phyloP scores from a whole-genome alignment of 2,329 filamentous ascomycete species.

The Hypomyces perniciosus region DNA sequence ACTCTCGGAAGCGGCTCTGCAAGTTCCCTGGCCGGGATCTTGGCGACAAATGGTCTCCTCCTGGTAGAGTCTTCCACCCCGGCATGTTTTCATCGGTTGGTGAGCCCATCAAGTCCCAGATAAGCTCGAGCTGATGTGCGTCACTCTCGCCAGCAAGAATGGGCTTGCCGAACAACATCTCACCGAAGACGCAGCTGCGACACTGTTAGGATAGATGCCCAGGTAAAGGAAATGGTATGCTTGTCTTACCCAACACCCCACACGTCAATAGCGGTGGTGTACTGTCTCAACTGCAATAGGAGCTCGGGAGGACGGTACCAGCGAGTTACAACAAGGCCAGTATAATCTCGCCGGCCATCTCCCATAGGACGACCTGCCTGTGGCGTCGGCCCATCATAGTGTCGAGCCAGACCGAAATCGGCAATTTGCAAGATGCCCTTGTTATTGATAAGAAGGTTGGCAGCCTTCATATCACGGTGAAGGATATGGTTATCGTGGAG shows the following conservation, averaged over 20 bases:
- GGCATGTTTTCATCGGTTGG: constrained; percentile 91
- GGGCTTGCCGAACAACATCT: constrained; percentile 92
- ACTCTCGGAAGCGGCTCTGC: constrained; percentile 68
- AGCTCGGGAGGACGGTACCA: constrained; percentile 97
- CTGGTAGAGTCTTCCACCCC: constrained; percentile 76
- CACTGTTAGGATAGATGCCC: constrained; percentile 16
- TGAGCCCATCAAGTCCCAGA: constrained; percentile 87
- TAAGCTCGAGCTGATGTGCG: constrained; percentile 81
- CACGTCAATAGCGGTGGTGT: constrained; percentile 96
- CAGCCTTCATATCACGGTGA: constrained; percentile 98
- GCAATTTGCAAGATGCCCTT: constrained; percentile 90
- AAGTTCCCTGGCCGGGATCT: constrained; percentile 59
- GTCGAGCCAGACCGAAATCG: constrained; percentile 89
- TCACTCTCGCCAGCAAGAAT: constrained; percentile 90
- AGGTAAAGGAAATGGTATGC: not conserved
- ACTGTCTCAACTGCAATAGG: constrained; percentile 76
- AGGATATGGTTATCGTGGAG: constrained; percentile 85
- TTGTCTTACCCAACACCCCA: constrained; percentile 85
- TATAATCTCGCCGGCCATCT: constrained; percentile 84
- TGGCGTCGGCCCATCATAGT: constrained; percentile 82
- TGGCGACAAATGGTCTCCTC: constrained; percentile 68
- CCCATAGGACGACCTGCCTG: constrained; percentile 73
- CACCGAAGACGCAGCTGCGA: constrained; percentile 88
- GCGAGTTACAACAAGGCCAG: constrained; percentile 89
- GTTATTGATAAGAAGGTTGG: constrained; percentile 95